phyloP scores from a whole-genome alignment of 176 grass and related monocot species.

The Luzula sylvatica region DNA sequence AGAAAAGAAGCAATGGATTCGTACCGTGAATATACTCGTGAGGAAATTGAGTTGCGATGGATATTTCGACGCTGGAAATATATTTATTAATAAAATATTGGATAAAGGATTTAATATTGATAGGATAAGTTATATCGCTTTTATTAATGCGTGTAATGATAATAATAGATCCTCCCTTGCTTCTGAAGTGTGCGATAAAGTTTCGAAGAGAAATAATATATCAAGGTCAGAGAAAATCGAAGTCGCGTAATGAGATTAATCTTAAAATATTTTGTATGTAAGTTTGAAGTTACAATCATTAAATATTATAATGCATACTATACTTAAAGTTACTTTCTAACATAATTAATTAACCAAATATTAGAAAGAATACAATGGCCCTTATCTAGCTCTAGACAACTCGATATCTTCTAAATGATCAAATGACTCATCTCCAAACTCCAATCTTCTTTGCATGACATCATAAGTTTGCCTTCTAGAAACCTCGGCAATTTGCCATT shows the following conservation, averaged over 20 bases:
- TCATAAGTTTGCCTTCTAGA: conserved; percentile 35
- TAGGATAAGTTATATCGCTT: conserved; percentile 42
- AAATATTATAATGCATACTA: background rate
- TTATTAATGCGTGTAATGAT: conserved; percentile 55
- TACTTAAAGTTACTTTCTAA: background rate
- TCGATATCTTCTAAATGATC: conserved; percentile 50
- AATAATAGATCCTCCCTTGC: conserved; percentile 53
- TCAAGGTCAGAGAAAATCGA: conserved; percentile 21
- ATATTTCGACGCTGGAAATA: conserved; percentile 46
- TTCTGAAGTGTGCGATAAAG: conserved; percentile 63
- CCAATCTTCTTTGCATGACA: conserved; percentile 32
- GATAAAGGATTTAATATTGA: conserved; percentile 46
- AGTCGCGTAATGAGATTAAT: conserved; percentile 34
- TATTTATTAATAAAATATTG: conserved; percentile 63
- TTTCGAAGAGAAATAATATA: conserved; percentile 29
- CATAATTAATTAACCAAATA: background rate
- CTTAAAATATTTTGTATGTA: too few species aligned
- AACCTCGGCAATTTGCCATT: conserved; percentile 54
- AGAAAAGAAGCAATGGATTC: conserved; percentile 45
- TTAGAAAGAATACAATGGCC: background rate
- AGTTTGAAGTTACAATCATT: too few species aligned
- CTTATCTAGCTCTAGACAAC: conserved; percentile 57
- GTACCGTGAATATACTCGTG: conserved; percentile 45
- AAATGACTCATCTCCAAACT: conserved; percentile 50
- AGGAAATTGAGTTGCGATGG: conserved; percentile 54